Evolutionary conservation across 768 basidiomycete species (phyloP).

Genomic region (Astraeus odoratus): DNA sequence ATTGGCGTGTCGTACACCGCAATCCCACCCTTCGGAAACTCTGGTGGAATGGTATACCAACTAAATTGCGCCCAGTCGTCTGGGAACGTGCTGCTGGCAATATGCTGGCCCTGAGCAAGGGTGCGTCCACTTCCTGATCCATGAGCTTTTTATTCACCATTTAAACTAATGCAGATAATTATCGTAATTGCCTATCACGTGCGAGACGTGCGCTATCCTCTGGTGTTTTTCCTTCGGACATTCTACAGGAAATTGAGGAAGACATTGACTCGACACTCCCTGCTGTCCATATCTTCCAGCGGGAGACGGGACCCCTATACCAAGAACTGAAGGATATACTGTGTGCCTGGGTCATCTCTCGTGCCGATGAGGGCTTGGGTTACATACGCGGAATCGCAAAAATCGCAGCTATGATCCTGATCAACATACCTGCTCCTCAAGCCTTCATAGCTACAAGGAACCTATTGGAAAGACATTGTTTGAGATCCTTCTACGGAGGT

Average conservation of each 20-base stretch:
- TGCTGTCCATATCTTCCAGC: conserved; percentile 72
- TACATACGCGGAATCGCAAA: conserved; percentile 65
- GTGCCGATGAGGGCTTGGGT: conserved; percentile 75
- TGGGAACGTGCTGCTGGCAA: conserved; percentile 90
- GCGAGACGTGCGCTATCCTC: conserved; percentile 64
- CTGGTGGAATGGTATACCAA: conserved; percentile 89
- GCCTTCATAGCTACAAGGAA: conserved; percentile 84
- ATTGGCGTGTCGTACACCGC: conserved; percentile 71
- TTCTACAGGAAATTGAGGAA: conserved; percentile 58
- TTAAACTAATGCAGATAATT: conserved; percentile 42
- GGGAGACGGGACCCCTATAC: conserved; percentile 71
- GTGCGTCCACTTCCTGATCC: conserved; percentile 28
- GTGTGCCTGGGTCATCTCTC: conserved; percentile 81
- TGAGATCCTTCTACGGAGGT: conserved; percentile 81
- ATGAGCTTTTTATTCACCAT: conserved; percentile 2
- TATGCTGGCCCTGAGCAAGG: conserved; percentile 73
- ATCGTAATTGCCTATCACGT: conserved; percentile 61
- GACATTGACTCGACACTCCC: conserved; percentile 74
- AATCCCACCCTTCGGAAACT: conserved; percentile 59
- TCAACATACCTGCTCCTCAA: conserved; percentile 71
- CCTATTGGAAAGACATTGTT: conserved; percentile 74
- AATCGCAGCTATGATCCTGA: conserved; percentile 79
- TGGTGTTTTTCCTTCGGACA: conserved; percentile 59
- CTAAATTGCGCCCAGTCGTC: conserved; percentile 68
- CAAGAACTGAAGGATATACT: conserved; percentile 78